Base-by-base conservation (phyloP, 164 flowering plant species). In the Tinospora cordifolia region DNA sequence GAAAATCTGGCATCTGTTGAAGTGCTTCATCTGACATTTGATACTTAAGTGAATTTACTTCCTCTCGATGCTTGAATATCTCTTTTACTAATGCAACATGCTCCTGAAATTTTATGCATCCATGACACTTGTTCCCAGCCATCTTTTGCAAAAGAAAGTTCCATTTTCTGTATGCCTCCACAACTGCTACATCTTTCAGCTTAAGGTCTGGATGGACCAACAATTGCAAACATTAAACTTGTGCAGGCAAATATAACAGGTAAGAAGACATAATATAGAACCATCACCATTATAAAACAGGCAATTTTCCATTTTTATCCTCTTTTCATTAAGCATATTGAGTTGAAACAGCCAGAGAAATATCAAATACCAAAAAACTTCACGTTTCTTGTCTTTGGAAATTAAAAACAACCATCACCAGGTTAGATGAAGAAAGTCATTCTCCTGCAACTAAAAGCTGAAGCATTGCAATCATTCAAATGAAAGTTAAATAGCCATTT, bases 11-110 rank as follows among this genome's bases (percentile, higher is more conserved):
- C 99, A 95, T 92, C 85, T 95, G 96, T 74, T 86, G 90, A 62
- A 95, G 96, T 73, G 98, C 99, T 81, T 90, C 97, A 86, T 95
- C 97, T 19, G 99, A 95, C 96, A 95, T 89, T 77, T 90, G 82
- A 81, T 79, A 90, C 74, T 81, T 77, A 64, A 95, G 80, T 6
- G 75, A 76, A 73, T 85, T 80, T 34, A 95, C 90, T 79, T 92
- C 96, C 30, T 85, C 88, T 75, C 70, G 86, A 63, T 92, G 91
- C 74, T 36, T 77, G 67, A 72, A 80, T 62, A 82, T 72, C 67
- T 89, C 91, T 82, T 77, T 79, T 8, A 88, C 87, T 69, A 89
- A 73, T 72, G 75, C 78, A 1, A 86, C 79, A 81, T 92, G 95
- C 79, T 92, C 91, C 72, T 87, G 80, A 81, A 95, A 75, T 75